These are phyloP conservation scores for Trypanosoma rangeli DNA, from an alignment of 208 protist species.

Conservation along the genomic window DNA sequence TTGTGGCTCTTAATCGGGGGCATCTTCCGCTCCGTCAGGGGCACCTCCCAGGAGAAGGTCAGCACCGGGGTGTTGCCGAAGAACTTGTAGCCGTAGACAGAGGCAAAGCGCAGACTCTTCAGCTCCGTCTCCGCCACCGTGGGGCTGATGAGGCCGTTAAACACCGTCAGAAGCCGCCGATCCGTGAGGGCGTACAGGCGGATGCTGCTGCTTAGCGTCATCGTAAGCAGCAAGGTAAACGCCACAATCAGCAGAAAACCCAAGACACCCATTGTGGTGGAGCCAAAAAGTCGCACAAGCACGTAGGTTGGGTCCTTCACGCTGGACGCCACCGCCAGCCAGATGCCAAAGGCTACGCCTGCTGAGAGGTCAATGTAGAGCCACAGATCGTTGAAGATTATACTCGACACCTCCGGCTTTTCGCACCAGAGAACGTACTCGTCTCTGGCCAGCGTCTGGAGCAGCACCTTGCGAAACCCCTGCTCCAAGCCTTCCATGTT, in stretches of 20 bases:
- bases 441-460: slow-evolving; percentile 35
- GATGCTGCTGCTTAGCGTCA: slow-evolving; percentile 33
- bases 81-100: slow-evolving; percentile 48
- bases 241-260: slow-evolving; percentile 32
- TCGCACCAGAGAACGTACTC: slow-evolving; percentile 57
- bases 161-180: slow-evolving; percentile 52
- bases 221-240: slow-evolving; percentile 40
- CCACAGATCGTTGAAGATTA: slow-evolving; percentile 54
- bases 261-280: slow-evolving; percentile 37
- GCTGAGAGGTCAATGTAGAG: slow-evolving; percentile 38
- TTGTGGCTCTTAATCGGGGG: slow-evolving; percentile 52
- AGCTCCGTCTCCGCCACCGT: slow-evolving; percentile 46
- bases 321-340: slow-evolving; percentile 43
- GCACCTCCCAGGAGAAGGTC: slow-evolving; percentile 62
- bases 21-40: slow-evolving; percentile 52
- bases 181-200: slow-evolving; percentile 62
- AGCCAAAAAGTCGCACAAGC: slow-evolving; percentile 36
- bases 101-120: slow-evolving; percentile 38
- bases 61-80: slow-evolving; percentile 31
- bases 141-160: slow-evolving; percentile 40
- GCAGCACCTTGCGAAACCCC: slow-evolving; percentile 34
- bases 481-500: slow-evolving; percentile 37
- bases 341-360: slow-evolving; percentile 44
- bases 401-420: slow-evolving; percentile 34
- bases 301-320: slow-evolving; percentile 36